Base-by-base conservation (phyloP, 2,329 filamentous ascomycete species). In the Cladophialophora chaetospira region DNA sequence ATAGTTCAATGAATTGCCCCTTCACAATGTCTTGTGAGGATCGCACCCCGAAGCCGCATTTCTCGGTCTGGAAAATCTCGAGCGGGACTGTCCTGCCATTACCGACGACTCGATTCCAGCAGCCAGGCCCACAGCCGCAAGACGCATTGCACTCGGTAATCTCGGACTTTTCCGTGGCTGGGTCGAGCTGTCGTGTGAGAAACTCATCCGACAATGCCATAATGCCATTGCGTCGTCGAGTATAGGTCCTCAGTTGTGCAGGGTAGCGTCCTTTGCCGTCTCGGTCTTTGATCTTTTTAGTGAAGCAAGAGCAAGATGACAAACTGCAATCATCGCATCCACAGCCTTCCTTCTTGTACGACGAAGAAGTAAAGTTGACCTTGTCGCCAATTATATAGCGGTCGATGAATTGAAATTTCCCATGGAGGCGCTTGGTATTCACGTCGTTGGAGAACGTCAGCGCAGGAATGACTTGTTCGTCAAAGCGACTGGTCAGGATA, bases 1-100 rank as follows among this genome's bases (percentile, higher is more conserved):
- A 78, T 6, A 66, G 65, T 48, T 77, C 75, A 47, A 78, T 76
- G 44, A 76, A 78, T 58, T 78, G 75, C 0, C 76, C 76, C 1
- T 68, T 65, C 26, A 68, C 61, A 42, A 78, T 74, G 2, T 57
- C 48, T 17, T 73, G 66, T 6, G 57, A 53, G 0, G 73, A 76
- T 3, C 75, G 72, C 5, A 77, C 68, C 4, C 75, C 74, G 33
- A 77, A 76, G 2, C 76, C 76, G 47, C 75, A 71, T 25, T 63
- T 60, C 0, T 66, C 65, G 0, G 76, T 77, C 40, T 74, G 57
- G 43, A 78, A 78, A 5, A 78, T 74, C 42, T 78, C 71, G 0
- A 77, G 57, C 1, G 65, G 63, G 1, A 78, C 60, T 1, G 67
- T 72, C 4, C 76, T 66, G 0, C 75, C 75, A 5, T 67, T 66